Evolutionary conservation across 768 basidiomycete species (phyloP), one percentile per base, ranked within the genome.

Genomic region (Auriscalpium orientale): DNA sequence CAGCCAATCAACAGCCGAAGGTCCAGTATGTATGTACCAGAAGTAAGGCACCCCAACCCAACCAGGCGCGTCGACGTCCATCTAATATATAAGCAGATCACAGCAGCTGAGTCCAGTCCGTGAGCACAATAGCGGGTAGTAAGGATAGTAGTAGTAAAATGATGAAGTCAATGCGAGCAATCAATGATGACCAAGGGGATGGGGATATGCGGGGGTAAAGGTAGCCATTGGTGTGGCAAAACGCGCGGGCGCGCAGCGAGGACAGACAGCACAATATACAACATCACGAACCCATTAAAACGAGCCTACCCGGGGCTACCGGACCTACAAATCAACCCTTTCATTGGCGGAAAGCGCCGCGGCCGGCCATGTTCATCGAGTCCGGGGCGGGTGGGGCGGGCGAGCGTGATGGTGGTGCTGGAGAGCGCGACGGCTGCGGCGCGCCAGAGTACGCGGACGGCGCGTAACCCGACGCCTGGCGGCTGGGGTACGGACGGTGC

Each of bases 401-500:
- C 2, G 28, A 28, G 28, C 28, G 28, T 28, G 28, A 28, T 28
- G 28, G 28, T 28, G 28, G 28, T 28, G 28, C 28, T 0, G 28
- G 28, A 7, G 28, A 28, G 28, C 28, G 28, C 28, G 28, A 28
- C 7, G 28, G 28, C 28, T 28, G 28, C 28, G 28, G 28, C 28
- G 28, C 28, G 28, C 28, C 28, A 4, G 28, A 28, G 4, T 28
- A 28, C 28, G 28, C 28, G 28, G 28, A 28, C 28, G 66, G 65
- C 12, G 67, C 58, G 22, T 63, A 61, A 34, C 62, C 46, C 38
- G 57, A 58, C 38, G 28, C 59, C 6, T 63, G 65, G 20, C 65
- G 59, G 22, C 60, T 59, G 5, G 66, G 63, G 21, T 75, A 68
- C 1, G 84, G 84, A 55, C 87, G 76, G 64, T 88, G 84, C 1